phyloP scores from a whole-genome alignment of 2,329 filamentous ascomycete genomes.

The Ceratocystis destructans region DNA sequence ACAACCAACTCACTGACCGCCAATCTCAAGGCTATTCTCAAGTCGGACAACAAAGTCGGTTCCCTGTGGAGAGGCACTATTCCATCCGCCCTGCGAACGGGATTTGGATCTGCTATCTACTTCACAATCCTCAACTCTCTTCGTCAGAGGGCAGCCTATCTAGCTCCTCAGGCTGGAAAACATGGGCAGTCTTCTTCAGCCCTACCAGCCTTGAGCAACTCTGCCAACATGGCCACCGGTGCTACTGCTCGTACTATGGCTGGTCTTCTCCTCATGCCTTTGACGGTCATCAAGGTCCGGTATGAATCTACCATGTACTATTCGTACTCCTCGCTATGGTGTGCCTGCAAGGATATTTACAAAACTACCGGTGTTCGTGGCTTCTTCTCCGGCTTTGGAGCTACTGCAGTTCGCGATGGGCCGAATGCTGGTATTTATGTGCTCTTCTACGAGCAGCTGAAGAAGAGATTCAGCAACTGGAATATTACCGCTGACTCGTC shows the following conservation, averaged over 20 bases:
- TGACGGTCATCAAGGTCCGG: slow-evolving; percentile 91
- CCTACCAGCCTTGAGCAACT: slow-evolving; percentile 68
- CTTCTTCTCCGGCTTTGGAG: slow-evolving; percentile 88
- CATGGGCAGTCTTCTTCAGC: slow-evolving; percentile 49
- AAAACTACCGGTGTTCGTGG: slow-evolving; percentile 60
- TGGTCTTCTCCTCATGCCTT: slow-evolving; percentile 84
- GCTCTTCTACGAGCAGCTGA: slow-evolving; percentile 78
- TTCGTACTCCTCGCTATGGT: slow-evolving; percentile 58
- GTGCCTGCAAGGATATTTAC: slow-evolving; percentile 62
- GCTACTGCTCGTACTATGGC: slow-evolving; percentile 73
- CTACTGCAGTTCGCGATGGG: slow-evolving; percentile 85
- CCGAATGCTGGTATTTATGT: slow-evolving; percentile 94
- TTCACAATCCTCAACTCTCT: slow-evolving; percentile 78
- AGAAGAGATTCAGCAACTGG: slow-evolving; percentile 41
- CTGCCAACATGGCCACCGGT: slow-evolving; percentile 73
- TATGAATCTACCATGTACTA: slow-evolving; percentile 81
- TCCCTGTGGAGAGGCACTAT: slow-evolving; percentile 85
- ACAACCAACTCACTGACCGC: slow-evolving; percentile 52
- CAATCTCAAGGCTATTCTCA: slow-evolving; percentile 43
- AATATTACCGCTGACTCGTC: slow-evolving; percentile 12
- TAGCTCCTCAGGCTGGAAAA: slow-evolving; percentile 19
- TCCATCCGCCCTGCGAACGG: slow-evolving; percentile 84
- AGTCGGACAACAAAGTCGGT: slow-evolving; percentile 49
- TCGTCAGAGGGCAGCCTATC: slow-evolving; percentile 30
- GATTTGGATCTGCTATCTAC: slow-evolving; percentile 85